Evolutionary conservation across 2,329 filamentous ascomycete species (phyloP), one percentile per base, ranked within the genome.

Genomic region (Teratosphaeria epicoccoides): DNA sequence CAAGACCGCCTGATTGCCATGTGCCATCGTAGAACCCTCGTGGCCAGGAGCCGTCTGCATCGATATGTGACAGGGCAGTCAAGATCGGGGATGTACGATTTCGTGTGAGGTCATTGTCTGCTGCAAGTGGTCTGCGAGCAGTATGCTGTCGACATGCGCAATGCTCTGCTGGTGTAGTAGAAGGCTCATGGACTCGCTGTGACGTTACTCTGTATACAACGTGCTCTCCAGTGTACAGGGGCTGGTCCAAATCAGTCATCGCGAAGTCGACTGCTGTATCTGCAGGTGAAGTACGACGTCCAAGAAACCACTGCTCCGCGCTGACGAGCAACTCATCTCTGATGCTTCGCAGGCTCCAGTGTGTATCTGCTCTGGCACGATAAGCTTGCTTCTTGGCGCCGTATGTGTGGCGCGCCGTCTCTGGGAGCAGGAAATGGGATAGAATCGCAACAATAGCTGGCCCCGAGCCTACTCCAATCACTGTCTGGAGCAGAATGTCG

Each of bases 351-450:
- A 46, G 11, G 24, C 28, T 10, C n/a, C 17, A 4, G 46, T 43
- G 28, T 9, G 43, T 51, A 24, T 52, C 43, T n/a, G 33, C 40
- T 23, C 68, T 66, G 3, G 57, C 57, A 10, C 63, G 58, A 2
- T 57, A 59, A 46, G 69, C 66, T 28, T 69, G 64, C 17, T 68
- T 60, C 17, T 54, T 52, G 7, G 72, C 65, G 47, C 71, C 70
- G 6, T 70, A 61, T 1, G 66, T 70, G 49, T 69, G 72, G 5
- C 70, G 61, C 5, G 68, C 68, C 10, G 61, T 63, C 47, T 73
- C 70, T 0, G 70, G 69, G 9, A 73, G 72, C 9, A 65, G 68
- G 47, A 71, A 67, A 3, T 70, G 65, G 50, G 71, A 70, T 0
- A 61, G 58, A 1, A 71, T 59, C 12, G 69, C 68, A 17, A 71